A percentile compares a stretch with the other conserved stretches of the same genome.
phyloP scores from a whole-genome alignment of 306 rosid genomes.

The Gleditsia sinensis region DNA sequence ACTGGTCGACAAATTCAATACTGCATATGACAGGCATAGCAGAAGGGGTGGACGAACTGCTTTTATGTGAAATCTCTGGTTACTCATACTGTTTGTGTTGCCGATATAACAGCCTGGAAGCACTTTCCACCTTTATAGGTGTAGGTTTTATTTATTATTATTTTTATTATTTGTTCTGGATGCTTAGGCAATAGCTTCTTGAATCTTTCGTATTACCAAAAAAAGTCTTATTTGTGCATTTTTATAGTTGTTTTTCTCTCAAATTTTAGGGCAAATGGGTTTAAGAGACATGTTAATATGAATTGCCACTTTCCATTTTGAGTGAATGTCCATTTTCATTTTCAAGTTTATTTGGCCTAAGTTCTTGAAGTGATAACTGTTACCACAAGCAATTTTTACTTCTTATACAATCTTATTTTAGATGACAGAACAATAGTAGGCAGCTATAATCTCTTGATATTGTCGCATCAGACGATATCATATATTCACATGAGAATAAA shows the following conservation, averaged over 20 bases:
- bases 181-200: conserved; percentile 32
- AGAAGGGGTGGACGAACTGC: conserved; percentile 93
- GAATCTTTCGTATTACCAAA: conserved; percentile 24
- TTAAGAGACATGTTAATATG: conserved; percentile 10
- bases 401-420: no score
- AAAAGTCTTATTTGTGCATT: conserved; percentile 3
- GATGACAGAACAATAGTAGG: no score
- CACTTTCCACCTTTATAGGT: conserved; percentile 23
- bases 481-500: no score
- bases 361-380: background rate
- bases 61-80: conserved; percentile 60
- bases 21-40: conserved; percentile 91
- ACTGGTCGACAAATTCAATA: conserved; percentile 79
- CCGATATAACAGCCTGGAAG: conserved; percentile 14
- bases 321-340: conserved; percentile 12
- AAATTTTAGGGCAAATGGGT: conserved; percentile 22
- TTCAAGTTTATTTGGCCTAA: background rate
- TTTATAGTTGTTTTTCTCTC: background rate
- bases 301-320: conserved; percentile 11
- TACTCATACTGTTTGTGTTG: conserved; percentile 27
- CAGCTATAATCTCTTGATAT: no score
- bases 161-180: conserved; percentile 6
- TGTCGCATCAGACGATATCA: no score
- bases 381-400: no score
- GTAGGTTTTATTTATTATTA: background rate